Percentiles rank a stretch among this genome's conserved stretches.
phyloP scores from a whole-genome alignment of 1,284 basidiomycete species.

The Cryptococcus maquisensis region DNA sequence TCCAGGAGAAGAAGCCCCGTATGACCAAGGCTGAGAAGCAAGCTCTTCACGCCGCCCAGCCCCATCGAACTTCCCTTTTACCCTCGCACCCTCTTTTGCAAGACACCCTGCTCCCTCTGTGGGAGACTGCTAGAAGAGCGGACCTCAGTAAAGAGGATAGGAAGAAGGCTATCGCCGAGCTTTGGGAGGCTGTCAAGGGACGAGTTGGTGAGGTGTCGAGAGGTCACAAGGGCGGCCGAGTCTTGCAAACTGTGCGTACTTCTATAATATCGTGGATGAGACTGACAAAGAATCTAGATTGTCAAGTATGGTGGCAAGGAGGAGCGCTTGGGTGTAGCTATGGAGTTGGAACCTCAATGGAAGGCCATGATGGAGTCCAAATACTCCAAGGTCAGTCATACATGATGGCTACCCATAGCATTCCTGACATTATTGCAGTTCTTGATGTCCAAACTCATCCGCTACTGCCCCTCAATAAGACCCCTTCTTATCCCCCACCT shows the following conservation, averaged over 20 bases:
- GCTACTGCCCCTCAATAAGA: conserved; percentile 66
- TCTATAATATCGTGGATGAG: background rate
- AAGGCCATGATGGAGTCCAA: conserved; percentile 72
- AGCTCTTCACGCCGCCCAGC: conserved; percentile 46
- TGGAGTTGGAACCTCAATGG: conserved; percentile 73
- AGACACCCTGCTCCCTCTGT: conserved; percentile 64
- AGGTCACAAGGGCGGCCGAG: conserved; percentile 84
- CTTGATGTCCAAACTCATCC: conserved; percentile 75
- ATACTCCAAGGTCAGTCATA: conserved; percentile 69
- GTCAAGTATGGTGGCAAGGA: conserved; percentile 76
- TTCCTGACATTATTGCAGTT: conserved; percentile 56
- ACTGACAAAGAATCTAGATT: conserved; percentile 44
- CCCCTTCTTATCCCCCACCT: conserved; percentile 67
- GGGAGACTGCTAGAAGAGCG: conserved; percentile 74
- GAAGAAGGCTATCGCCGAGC: conserved; percentile 62
- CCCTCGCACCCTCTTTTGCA: conserved; percentile 67
- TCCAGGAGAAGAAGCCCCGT: conserved; percentile 19
- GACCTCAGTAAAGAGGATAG: conserved; percentile 67
- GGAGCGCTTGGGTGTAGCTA: conserved; percentile 71
- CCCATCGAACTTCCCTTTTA: conserved; percentile 63
- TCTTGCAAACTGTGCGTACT: conserved; percentile 64
- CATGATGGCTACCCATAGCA: background rate
- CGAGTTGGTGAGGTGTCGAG: conserved; percentile 76
- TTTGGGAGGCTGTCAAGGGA: conserved; percentile 70
- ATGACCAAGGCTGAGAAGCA: conserved; percentile 38